A percentile compares a stretch with the other conserved stretches of the same genome.
Conservation (phyloP, 768 basidiomycete species). For the Clitopilus hobsonii region DNA sequence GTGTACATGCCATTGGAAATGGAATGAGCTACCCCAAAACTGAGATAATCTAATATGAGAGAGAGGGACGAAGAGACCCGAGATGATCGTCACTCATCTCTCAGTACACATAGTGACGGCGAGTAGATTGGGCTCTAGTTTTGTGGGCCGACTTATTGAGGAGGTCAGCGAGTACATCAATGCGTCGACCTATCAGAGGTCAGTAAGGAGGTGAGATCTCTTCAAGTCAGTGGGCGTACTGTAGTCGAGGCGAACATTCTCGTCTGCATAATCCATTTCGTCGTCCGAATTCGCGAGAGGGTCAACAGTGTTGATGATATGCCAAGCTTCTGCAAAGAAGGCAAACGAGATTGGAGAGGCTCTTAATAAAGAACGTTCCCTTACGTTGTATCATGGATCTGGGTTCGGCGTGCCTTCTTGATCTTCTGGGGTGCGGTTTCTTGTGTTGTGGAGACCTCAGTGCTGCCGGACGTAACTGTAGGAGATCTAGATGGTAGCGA, state of each 20-base stretch:
- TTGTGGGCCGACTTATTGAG: conserved; percentile 33
- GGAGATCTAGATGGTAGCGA: neutral
- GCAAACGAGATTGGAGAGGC: neutral
- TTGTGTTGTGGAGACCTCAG: neutral
- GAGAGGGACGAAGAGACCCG: too few relatives aligned
- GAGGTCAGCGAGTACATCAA: conserved; percentile 2
- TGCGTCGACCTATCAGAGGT: conserved; percentile 2
- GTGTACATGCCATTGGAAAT: conserved; percentile 41
- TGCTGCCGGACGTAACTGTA: neutral
- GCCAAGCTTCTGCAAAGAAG: conserved; percentile 62
- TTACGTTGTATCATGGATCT: conserved; percentile 42
- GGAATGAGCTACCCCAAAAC: conserved; percentile 40
- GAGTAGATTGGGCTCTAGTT: neutral
- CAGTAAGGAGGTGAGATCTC: conserved; percentile 1
- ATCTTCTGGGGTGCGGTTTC: neutral
- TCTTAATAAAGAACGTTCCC: conserved; percentile 5
- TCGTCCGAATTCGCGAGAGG: conserved; percentile 72
- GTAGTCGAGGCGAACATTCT: conserved; percentile 61
- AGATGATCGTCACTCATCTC: neutral
- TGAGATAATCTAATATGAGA: conserved; percentile 33
- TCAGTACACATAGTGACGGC: neutral
- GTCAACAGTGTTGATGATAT: conserved; percentile 55
- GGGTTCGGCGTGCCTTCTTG: neutral
- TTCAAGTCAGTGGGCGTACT: conserved; percentile 33
- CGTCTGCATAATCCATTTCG: conserved; percentile 49